Percentiles rank a stretch among this genome's conserved stretches.
phyloP scores from a whole-genome alignment of 352 stramenopile species.

The Phytophthora kernoviae region DNA sequence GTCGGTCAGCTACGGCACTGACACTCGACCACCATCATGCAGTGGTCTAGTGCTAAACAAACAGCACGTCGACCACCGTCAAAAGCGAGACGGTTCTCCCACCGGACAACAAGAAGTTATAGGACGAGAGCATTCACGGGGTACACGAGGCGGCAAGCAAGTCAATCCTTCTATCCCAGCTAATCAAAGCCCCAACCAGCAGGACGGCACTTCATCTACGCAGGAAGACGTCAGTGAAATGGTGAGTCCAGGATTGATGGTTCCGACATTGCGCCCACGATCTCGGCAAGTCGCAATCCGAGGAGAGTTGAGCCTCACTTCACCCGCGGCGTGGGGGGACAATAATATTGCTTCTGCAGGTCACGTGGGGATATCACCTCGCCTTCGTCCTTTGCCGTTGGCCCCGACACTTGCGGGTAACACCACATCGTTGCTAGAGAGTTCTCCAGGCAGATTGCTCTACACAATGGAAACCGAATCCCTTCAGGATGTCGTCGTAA shows the following conservation, averaged over 20 bases:
- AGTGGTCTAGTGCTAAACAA: slow-evolving; percentile 11
- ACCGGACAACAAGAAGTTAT: background rate
- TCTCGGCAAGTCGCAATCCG: slow-evolving; percentile 46
- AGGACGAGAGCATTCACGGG: background rate
- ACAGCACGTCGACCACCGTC: background rate
- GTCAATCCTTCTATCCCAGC: slow-evolving; percentile 5
- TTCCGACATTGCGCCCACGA: slow-evolving; percentile 11
- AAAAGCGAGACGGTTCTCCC: background rate
- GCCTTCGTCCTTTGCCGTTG: slow-evolving; percentile 15
- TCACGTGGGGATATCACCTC: slow-evolving; percentile 10
- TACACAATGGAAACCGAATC: slow-evolving; percentile 12
- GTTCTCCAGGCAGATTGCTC: slow-evolving; percentile 7
- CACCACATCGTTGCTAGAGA: slow-evolving; percentile 11
- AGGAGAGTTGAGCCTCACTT: slow-evolving; percentile 29
- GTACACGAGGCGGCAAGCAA: background rate
- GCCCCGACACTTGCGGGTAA: slow-evolving; percentile 14
- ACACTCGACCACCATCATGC: slow-evolving; percentile 7
- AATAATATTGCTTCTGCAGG: background rate
- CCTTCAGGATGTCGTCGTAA: slow-evolving; percentile 31
- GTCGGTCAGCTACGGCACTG: background rate
- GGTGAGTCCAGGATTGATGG: background rate
- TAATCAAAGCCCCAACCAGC: slow-evolving; percentile 28
- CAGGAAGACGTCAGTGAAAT: background rate
- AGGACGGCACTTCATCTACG: slow-evolving; percentile 9
- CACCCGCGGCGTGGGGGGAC: slow-evolving; percentile 20